These are phyloP conservation scores for Aureobasidium sp. DNA, from an alignment of 2,329 filamentous ascomycete genomes.

Conservation along the genomic window DNA sequence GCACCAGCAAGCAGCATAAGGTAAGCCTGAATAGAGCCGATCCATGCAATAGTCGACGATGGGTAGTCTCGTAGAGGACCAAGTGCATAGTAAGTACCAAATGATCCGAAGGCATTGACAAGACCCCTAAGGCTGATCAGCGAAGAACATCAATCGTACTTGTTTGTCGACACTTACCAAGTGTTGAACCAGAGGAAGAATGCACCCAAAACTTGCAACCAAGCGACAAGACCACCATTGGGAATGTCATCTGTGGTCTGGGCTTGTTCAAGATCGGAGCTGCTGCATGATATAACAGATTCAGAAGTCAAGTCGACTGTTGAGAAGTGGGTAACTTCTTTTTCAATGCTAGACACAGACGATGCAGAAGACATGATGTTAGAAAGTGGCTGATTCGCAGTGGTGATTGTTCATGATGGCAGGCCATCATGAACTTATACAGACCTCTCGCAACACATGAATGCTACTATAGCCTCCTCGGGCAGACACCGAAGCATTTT, in stretches of 20 bases:
- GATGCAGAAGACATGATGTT: not conserved
- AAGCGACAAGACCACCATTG: slow-evolving; percentile 41
- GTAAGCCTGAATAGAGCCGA: slow-evolving; percentile 44
- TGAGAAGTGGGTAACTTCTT: not conserved
- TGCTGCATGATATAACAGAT: not conserved
- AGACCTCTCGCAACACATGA: no score
- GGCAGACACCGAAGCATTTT: not conserved
- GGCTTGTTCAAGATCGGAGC: not conserved
- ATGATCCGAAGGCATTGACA: slow-evolving; percentile 48
- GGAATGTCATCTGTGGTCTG: slow-evolving; percentile 18
- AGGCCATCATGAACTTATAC: not conserved
- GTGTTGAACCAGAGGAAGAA: slow-evolving; percentile 45
- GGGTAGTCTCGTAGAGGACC: slow-evolving; percentile 34
- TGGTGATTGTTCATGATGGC: not conserved
- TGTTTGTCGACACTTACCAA: slow-evolving; percentile 29
- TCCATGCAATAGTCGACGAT: slow-evolving; percentile 41
- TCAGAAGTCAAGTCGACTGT: not conserved
- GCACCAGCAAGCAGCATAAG: slow-evolving; percentile 42
- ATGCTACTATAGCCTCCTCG: no score
- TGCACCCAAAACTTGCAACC: slow-evolving; percentile 42
- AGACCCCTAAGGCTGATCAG: slow-evolving; percentile 33
- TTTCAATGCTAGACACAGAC: not conserved
- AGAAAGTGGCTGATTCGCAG: no score
- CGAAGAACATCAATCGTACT: not conserved
- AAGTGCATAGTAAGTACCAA: slow-evolving; percentile 48